Evolutionary conservation across 148 eudicot species (phyloP).

Genomic region (Oxyria digyna): DNA sequence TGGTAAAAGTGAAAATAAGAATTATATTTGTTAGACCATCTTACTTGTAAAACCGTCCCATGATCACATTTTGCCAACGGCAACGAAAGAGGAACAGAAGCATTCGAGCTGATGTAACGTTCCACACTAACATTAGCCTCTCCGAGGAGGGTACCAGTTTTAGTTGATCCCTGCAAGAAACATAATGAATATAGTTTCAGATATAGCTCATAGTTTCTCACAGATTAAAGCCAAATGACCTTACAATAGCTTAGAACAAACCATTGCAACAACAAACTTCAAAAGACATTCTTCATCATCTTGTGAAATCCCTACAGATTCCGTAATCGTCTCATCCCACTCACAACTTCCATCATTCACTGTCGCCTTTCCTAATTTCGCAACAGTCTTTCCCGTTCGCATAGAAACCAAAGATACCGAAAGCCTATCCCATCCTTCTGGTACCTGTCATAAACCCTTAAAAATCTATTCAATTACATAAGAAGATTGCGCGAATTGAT

Average conservation of each 20-base stretch:
- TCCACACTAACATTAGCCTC: constrained; percentile 45
- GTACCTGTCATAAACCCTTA: constrained; percentile 30
- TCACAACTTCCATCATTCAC: constrained; percentile 50
- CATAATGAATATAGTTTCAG: background rate
- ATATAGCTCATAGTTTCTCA: background rate
- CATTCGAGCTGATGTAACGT: constrained; percentile 25
- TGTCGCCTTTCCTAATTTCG: constrained; percentile 42
- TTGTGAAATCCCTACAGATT: constrained; percentile 32
- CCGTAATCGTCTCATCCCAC: constrained; percentile 52
- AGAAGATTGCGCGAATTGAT: background rate
- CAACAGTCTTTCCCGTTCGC: constrained; percentile 52
- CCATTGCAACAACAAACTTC: constrained; percentile 61
- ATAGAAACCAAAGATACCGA: constrained; percentile 31
- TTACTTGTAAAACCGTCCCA: constrained; percentile 55
- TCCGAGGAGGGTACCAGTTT: constrained; percentile 65
- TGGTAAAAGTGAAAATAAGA: background rate
- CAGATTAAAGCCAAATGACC: background rate
- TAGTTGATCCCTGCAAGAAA: constrained; percentile 46
- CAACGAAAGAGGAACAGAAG: constrained; percentile 30
- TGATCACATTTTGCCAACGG: constrained; percentile 51
- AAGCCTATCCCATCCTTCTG: constrained; percentile 78
- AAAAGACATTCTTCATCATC: constrained; percentile 30
- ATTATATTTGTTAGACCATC: background rate
- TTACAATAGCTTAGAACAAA: constrained; percentile 4
- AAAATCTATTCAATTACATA: background rate